Evolutionary conservation across 371 early-diverging fungal species (phyloP).

Genomic region (Rhizomucor miehei): DNA sequence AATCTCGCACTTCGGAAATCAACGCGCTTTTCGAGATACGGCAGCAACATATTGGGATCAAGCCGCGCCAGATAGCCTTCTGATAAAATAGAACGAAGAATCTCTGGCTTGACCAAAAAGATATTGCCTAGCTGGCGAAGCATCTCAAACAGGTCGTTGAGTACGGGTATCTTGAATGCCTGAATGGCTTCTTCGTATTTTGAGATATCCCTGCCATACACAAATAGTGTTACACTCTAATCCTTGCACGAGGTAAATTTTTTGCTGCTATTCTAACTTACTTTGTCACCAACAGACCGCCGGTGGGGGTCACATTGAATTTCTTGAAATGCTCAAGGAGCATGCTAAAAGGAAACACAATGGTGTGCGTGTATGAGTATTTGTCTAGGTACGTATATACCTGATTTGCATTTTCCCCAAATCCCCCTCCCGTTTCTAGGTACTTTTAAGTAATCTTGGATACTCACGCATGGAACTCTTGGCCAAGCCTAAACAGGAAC

Average conservation of each 20-base stretch:
- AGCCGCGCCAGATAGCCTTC: constrained; percentile 81
- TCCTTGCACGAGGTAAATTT: neutral
- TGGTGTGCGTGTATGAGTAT: too few relatives aligned
- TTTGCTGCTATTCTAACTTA: constrained; percentile 27
- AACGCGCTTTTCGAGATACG: constrained; percentile 84
- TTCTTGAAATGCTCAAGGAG: constrained; percentile 91
- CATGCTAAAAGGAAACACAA: constrained; percentile 63
- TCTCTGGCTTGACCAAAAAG: constrained; percentile 88
- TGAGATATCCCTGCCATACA: constrained; percentile 74
- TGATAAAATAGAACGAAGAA: constrained; percentile 77
- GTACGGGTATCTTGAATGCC: constrained; percentile 67
- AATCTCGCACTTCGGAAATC: constrained; percentile 77
- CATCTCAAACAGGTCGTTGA: constrained; percentile 87
- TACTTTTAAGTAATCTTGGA: neutral
- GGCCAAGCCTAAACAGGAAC: constrained; percentile 78
- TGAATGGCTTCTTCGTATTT: constrained; percentile 87
- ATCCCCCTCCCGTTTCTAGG: too few relatives aligned
- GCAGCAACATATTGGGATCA: constrained; percentile 73
- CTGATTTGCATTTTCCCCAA: too few relatives aligned
- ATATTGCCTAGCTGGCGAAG: constrained; percentile 91
- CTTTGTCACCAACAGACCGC: constrained; percentile 87
- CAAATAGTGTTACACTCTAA: neutral
- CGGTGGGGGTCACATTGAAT: constrained; percentile 77
- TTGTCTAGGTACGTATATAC: too few relatives aligned
- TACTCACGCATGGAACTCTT: constrained; percentile 72